Evolutionary conservation across 176 grass and related monocot genomes (phyloP).

Genomic region (Oropetium thomaeum): DNA sequence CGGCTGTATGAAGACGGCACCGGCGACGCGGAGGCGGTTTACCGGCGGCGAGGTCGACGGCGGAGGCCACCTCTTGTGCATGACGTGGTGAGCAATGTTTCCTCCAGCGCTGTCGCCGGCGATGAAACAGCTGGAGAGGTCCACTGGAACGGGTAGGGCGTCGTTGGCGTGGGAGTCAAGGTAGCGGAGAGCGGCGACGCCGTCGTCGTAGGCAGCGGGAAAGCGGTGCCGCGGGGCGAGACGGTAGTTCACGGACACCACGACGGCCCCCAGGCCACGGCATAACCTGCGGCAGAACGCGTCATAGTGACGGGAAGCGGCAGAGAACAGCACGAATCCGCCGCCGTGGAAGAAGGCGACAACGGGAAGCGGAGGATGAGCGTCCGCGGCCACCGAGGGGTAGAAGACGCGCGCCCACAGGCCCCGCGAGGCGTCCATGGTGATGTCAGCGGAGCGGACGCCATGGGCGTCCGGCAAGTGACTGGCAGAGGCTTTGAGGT

Average conservation of each 20-base stretch:
- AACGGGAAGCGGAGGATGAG: neutral
- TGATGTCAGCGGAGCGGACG: conserved; percentile 32
- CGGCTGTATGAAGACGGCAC: conserved; percentile 24
- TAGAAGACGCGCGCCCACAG: conserved; percentile 60
- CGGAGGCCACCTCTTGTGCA: neutral
- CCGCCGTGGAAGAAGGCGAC: conserved; percentile 67
- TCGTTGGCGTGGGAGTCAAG: neutral
- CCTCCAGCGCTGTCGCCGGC: no score
- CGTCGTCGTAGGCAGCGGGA: conserved; percentile 66
- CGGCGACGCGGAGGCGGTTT: neutral
- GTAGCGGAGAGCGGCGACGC: neutral
- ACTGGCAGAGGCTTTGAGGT: conserved; percentile 11
- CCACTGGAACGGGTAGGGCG: neutral
- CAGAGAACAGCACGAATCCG: conserved; percentile 53
- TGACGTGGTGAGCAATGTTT: neutral
- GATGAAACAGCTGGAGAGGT: neutral
- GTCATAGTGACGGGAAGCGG: conserved; percentile 31
- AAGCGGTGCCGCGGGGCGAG: conserved; percentile 56
- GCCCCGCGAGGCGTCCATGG: conserved; percentile 29
- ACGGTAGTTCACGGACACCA: conserved; percentile 60
- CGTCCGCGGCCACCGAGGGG: neutral
- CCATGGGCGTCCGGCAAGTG: neutral
- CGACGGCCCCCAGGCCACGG: conserved; percentile 20
- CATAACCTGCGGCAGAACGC: conserved; percentile 43
- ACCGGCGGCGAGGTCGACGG: no score